These are phyloP conservation scores for Coprinellus micaceus DNA, from an alignment of 768 basidiomycete genomes.

Conservation along the genomic window DNA sequence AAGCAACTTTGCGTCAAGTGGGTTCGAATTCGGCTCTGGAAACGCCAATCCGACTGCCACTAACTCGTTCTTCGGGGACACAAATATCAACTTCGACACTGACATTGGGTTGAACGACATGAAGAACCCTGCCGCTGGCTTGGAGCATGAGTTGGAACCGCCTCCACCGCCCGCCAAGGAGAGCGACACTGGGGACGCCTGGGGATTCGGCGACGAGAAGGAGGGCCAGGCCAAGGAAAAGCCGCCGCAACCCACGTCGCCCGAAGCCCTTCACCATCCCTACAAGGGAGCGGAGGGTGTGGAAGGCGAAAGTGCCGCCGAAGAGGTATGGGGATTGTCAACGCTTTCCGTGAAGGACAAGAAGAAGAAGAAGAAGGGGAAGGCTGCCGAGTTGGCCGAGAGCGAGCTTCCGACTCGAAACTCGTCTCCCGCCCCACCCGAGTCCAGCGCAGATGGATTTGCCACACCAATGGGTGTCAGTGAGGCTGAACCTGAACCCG, in stretches of 20 bases:
- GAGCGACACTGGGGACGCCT: neutral
- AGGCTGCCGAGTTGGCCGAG: neutral
- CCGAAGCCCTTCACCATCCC: neutral
- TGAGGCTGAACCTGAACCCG: neutral
- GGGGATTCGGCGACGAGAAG: neutral
- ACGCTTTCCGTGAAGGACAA: neutral
- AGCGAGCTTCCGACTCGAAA: conserved; percentile 6
- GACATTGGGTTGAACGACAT: neutral
- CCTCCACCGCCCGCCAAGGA: neutral
- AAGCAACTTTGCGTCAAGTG: too few species aligned
- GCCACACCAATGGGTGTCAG: neutral
- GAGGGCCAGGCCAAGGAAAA: too few species aligned
- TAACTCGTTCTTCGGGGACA: conserved; percentile 1
- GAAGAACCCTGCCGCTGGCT: neutral
- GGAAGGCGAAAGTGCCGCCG: neutral
- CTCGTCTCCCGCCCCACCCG: neutral
- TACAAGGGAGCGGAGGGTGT: neutral
- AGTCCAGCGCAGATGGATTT: neutral
- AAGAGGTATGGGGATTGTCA: neutral
- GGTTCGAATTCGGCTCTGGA: neutral
- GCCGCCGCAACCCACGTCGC: neutral
- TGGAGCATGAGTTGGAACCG: neutral
- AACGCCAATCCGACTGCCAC: neutral
- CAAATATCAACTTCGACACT: neutral
- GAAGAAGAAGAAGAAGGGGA: conserved; percentile 7